A percentile compares a stretch with the other conserved stretches of the same genome.
phyloP scores from a whole-genome alignment of 2,329 filamentous ascomycete species.

The Penicillium sp. region DNA sequence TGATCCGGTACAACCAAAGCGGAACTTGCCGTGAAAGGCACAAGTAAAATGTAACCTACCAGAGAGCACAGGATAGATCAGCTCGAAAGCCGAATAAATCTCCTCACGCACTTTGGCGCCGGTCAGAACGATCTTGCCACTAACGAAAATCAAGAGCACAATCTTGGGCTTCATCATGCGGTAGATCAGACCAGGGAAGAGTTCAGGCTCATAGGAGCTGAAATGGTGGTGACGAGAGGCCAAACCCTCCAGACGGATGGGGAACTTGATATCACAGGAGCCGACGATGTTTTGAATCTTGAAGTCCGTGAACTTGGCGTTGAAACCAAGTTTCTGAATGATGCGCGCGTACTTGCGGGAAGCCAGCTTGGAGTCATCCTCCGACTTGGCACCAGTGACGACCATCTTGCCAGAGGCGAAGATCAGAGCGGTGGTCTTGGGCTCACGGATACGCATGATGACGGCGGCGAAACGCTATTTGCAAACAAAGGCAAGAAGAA shows the following conservation, averaged over 20 bases:
- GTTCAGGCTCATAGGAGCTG: constrained; percentile 96
- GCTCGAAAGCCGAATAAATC: constrained; percentile 94
- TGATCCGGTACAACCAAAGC: constrained; percentile 26
- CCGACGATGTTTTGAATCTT: constrained; percentile 99
- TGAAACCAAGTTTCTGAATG: constrained; percentile 99
- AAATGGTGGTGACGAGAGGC: constrained; percentile 98
- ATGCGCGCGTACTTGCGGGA: constrained; percentile 98
- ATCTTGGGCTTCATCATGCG: constrained; percentile 99
- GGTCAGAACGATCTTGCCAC: constrained; percentile 96
- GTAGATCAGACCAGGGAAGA: constrained; percentile 99
- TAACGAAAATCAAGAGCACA: constrained; percentile 95
- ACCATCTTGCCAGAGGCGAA: constrained; percentile 99
- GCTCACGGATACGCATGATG: constrained; percentile 99
- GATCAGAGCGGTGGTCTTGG: constrained; percentile 97
- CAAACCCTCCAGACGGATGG: constrained; percentile 92
- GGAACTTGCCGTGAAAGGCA: constrained; percentile 2
- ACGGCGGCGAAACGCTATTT: constrained; percentile 94
- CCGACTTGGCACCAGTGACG: constrained; percentile 95
- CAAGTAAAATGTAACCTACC: constrained; percentile 56
- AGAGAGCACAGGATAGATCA: constrained; percentile 95
- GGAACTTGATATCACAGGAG: constrained; percentile 99
- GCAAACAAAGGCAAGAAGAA: constrained; percentile 34
- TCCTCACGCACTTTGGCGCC: constrained; percentile 98
- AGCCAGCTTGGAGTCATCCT: constrained; percentile 96
- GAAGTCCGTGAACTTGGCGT: constrained; percentile 99